A percentile compares a stretch with the other conserved stretches of the same genome.
phyloP scores from a whole-genome alignment of 441 rosid species.

The Populus trichocarpa region DNA sequence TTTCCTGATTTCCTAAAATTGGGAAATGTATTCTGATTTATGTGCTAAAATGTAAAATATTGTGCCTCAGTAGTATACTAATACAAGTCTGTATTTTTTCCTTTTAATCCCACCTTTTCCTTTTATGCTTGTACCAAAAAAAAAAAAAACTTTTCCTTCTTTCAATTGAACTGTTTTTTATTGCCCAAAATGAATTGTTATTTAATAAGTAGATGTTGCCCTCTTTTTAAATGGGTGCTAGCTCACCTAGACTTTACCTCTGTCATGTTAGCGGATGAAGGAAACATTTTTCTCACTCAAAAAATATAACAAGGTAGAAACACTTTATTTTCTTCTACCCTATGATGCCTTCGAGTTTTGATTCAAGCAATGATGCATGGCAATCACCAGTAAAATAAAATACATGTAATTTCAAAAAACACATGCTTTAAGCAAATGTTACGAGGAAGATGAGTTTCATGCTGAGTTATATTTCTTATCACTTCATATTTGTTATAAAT shows the following conservation, averaged over 20 bases:
- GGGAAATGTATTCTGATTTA: conserved; percentile 7
- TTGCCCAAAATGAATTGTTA: too few relatives aligned
- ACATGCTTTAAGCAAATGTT: neutral
- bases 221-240: too few relatives aligned
- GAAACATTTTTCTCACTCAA: too few relatives aligned
- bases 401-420: neutral
- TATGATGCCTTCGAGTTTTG: neutral
- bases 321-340: neutral
- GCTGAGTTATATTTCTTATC: neutral
- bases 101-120: neutral
- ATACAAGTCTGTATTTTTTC: conserved; percentile 9
- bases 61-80: neutral
- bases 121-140: neutral
- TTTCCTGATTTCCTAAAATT: conserved; percentile 2
- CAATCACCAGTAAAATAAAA: neutral
- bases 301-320: neutral
- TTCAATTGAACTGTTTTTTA: too few relatives aligned
- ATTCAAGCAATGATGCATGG: neutral
- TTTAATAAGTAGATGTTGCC: too few relatives aligned
- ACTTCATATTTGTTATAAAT: neutral
- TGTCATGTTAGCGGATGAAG: too few relatives aligned
- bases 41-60: conserved; percentile 31
- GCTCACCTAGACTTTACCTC: too few relatives aligned
- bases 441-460: neutral
- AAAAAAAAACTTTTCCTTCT: too few relatives aligned